Percentiles rank a stretch among this genome's conserved stretches.
Evolutionary conservation across 192 early-diverging fungal genomes (phyloP).

Genomic region (Polychytrium aggregatum): DNA sequence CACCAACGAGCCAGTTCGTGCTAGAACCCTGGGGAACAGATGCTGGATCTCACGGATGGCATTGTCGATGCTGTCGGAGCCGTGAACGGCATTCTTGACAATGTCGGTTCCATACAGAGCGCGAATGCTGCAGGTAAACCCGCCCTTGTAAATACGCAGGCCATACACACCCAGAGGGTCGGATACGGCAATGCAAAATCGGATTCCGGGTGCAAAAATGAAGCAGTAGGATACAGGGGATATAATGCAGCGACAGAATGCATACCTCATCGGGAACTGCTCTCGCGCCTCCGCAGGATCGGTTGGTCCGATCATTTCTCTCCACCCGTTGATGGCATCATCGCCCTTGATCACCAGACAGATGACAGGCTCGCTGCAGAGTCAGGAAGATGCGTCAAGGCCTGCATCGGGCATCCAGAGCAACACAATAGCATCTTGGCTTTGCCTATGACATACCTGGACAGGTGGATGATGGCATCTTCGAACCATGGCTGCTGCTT

Average conservation of each 20-base stretch:
- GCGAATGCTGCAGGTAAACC: constrained; percentile 27
- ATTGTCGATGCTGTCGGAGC: constrained; percentile 26
- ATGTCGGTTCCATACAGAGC: constrained; percentile 40
- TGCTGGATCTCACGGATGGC: constrained; percentile 36
- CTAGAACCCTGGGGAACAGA: constrained; percentile 28
- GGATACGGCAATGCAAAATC: not conserved
- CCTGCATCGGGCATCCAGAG: no score
- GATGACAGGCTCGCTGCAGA: constrained; percentile 21
- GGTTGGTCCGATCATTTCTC: constrained; percentile 38
- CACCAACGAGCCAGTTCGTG: constrained; percentile 5
- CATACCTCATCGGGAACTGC: constrained; percentile 24
- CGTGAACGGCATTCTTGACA: constrained; percentile 41
- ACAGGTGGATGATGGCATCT: constrained; percentile 24
- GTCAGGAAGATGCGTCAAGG: no score
- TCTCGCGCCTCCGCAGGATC: constrained; percentile 30
- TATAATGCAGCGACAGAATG: no score
- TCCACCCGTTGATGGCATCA: constrained; percentile 35
- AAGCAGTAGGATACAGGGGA: no score
- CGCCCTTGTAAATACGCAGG: not conserved
- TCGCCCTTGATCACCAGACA: constrained; percentile 39
- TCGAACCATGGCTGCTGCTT: constrained; percentile 23
- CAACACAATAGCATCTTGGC: not conserved
- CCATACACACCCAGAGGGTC: not conserved
- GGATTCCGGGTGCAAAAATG: not conserved
- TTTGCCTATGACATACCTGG: constrained; percentile 10